Percentiles rank a stretch among this genome's conserved stretches.
Evolutionary conservation across 306 rosid species (phyloP).

Genomic region (Erythrophleum fordii): DNA sequence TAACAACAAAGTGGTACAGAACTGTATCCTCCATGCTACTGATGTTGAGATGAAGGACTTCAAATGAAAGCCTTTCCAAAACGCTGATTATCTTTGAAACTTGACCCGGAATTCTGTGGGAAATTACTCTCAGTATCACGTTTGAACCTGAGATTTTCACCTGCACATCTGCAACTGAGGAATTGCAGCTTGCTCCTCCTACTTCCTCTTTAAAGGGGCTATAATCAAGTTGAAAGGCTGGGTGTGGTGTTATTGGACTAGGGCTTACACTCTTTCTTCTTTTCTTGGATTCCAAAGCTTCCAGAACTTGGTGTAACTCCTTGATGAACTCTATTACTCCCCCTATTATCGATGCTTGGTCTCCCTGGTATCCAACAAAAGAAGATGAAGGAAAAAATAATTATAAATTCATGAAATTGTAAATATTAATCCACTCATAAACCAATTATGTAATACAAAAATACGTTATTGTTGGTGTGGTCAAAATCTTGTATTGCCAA

Average conservation of each 20-base stretch:
- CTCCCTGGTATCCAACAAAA: slow-evolving; percentile 56
- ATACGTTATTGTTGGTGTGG: too few relatives aligned
- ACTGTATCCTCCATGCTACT: slow-evolving; percentile 97
- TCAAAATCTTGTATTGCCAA: too few relatives aligned
- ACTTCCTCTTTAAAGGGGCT: slow-evolving; percentile 50
- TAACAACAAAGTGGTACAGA: slow-evolving; percentile 81
- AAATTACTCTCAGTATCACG: slow-evolving; percentile 71
- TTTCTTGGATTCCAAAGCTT: slow-evolving; percentile 85
- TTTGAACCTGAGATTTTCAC: slow-evolving; percentile 90
- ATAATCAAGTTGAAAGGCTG: slow-evolving; percentile 22
- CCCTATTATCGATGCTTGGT: slow-evolving; percentile 94
- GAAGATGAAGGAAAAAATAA: not conserved
- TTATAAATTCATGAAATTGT: too few relatives aligned
- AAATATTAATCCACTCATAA: not conserved
- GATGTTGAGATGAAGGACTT: slow-evolving; percentile 89
- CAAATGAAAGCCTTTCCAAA: slow-evolving; percentile 77
- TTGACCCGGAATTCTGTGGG: slow-evolving; percentile 66
- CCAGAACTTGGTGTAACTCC: slow-evolving; percentile 87
- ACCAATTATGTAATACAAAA: not conserved
- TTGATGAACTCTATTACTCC: slow-evolving; percentile 94
- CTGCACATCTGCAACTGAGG: slow-evolving; percentile 86
- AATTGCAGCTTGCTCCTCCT: slow-evolving; percentile 84
- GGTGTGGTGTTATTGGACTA: slow-evolving; percentile 57
- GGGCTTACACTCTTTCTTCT: slow-evolving; percentile 92
- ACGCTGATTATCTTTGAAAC: slow-evolving; percentile 65